Base-by-base conservation (phyloP, 176 grass and related monocot species). In the Saccharum spontaneum region DNA sequence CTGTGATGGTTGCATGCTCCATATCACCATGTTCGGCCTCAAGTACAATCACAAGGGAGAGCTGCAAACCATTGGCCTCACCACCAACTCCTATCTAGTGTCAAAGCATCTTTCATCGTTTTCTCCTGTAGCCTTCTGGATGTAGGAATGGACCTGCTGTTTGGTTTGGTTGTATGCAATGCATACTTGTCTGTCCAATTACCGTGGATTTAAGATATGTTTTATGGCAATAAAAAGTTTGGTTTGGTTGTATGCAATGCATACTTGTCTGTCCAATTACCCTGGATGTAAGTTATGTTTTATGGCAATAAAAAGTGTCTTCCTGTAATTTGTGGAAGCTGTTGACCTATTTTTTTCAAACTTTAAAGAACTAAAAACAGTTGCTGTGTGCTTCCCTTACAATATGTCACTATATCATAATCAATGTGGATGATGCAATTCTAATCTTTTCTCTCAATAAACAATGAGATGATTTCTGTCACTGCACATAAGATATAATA, bases 81-180 rank as follows among this genome's bases (percentile, higher is more conserved):
- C 76, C 57, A 64, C 36, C 2, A 14, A 20, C 57, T 79, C 76
- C n/a, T 79, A 64, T 23, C 1, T 64, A 0, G 57, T 79, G 36
- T 64, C 76, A 15, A 64, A 28, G 37, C 34, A 18, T 79, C 7
- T 1, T 26, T 3, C 1, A 7, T 22, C 1, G 0, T 44, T 10
- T 43, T 41, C 76, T 26, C 76, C 59, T 62, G 38, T 45, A 30
- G 59, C 76, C 26, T 79, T 79, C 76, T 79, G 76, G 76, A 79
- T 79, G 57, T 65, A 78, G n/a, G 48, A 50, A 39, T 4, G 8
- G 57, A 10, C 57, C 57, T 62, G 59, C 10, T 24, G 10, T 23
- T 24, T 63, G 23, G 60, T 63, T 63, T 63, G n/a, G 23, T 62
- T 62, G 60, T 12, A 62, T 62, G 22, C 23, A 28, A 62, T 61